Conservation (phyloP, 768 basidiomycete genomes). For the Cantharellus cinnabarinus region DNA sequence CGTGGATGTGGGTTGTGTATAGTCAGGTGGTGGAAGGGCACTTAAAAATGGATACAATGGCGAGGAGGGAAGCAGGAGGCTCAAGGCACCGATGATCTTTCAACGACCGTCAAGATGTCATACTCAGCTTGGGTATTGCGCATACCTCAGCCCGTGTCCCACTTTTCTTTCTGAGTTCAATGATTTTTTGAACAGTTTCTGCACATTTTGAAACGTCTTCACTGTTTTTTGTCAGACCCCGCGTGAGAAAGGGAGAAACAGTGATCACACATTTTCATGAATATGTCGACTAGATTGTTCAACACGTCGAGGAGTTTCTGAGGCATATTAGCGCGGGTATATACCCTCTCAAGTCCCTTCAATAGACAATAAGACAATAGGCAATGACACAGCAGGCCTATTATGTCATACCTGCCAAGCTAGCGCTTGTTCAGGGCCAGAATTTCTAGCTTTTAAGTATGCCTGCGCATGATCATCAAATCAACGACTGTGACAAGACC, state of each 20-base stretch:
- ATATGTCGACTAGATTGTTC: not conserved
- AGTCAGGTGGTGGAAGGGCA: conserved; percentile 49
- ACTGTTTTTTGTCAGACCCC: conserved; percentile 44
- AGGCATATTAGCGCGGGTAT: no score
- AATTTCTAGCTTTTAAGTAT: conserved; percentile 54
- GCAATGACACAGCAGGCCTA: not conserved
- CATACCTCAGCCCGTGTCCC: conserved; percentile 41
- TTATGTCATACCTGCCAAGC: conserved; percentile 59
- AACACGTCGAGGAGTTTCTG: not conserved
- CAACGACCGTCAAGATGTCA: not conserved
- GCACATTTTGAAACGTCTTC: conserved; percentile 62
- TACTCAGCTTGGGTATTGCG: not conserved
- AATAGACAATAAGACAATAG: not conserved
- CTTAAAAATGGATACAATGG: conserved; percentile 39
- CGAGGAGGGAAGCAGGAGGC: conserved; percentile 56
- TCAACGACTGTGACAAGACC: not conserved
- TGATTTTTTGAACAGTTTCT: conserved; percentile 55
- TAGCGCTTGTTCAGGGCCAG: conserved; percentile 47
- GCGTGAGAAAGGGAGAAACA: conserved; percentile 6
- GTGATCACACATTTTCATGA: not conserved
- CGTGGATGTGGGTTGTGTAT: conserved; percentile 49
- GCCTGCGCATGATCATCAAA: conserved; percentile 23
- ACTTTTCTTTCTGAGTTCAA: conserved; percentile 38
- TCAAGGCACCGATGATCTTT: conserved; percentile 48
- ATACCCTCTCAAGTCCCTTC: no score